Conservation (phyloP, 2,329 filamentous ascomycete species). For the Xylaria digitata region DNA sequence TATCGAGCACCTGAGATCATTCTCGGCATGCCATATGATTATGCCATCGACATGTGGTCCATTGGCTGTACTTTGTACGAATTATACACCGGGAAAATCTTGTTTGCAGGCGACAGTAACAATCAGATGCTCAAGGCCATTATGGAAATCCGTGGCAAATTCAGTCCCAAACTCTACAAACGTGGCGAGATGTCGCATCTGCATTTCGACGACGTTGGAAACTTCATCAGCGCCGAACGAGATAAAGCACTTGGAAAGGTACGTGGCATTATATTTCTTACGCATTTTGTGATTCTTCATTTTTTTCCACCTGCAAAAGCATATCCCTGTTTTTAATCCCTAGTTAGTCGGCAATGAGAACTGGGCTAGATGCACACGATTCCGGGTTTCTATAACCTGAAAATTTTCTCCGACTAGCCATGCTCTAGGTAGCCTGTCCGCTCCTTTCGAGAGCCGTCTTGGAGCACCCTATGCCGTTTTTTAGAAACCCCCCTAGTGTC, state of each 20-base stretch:
- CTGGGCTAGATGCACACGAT: neutral
- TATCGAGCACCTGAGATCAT: constrained; percentile 98
- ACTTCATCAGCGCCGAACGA: constrained; percentile 85
- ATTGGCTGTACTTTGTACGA: constrained; percentile 98
- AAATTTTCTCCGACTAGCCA: neutral
- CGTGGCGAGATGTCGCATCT: constrained; percentile 79
- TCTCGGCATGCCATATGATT: constrained; percentile 94
- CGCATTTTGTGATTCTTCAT: constrained; percentile 33
- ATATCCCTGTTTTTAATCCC: neutral
- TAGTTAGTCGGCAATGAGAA: neutral
- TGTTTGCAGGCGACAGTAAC: constrained; percentile 95
- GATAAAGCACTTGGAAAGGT: constrained; percentile 90
- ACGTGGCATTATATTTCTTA: constrained; percentile 48
- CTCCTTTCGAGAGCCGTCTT: neutral
- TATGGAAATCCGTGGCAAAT: constrained; percentile 94
- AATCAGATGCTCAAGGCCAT: constrained; percentile 98
- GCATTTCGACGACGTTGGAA: constrained; percentile 87
- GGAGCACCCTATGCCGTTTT: neutral
- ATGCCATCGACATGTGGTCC: constrained; percentile 96
- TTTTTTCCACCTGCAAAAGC: too few relatives aligned
- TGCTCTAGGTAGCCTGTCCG: neutral
- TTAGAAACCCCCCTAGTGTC: neutral
- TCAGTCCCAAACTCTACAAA: constrained; percentile 88
- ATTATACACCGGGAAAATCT: constrained; percentile 95
- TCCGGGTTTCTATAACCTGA: neutral